Base-by-base conservation (phyloP, 208 protist species). In the Crithidia thermophila region DNA sequence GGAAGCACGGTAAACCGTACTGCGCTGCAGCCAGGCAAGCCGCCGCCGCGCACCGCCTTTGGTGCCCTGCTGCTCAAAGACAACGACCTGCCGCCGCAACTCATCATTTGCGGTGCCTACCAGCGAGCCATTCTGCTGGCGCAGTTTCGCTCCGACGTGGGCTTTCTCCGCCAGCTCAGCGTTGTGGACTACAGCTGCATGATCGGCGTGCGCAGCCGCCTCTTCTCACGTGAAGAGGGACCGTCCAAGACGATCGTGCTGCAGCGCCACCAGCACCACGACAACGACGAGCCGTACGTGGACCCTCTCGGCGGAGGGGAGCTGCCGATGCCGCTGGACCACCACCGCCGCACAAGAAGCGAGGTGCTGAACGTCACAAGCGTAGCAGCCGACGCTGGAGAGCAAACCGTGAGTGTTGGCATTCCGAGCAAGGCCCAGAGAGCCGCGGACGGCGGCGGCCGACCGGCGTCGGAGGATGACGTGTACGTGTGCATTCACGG, bases 171-270 rank as follows among this genome's bases (percentile, higher is more conserved):
- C 20, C 59, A 69, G 10, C 79, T 94, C 37, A 83, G 88, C 46
- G 90, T 97, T 56, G 94, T 97, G 2, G 95, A 97, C 79, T 98
- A 97, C 82, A 95, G 87, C 67, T 92, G 93, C 40, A 74, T 98
- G 77, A 88, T 97, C 43, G 95, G 95, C 23, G 79, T 98, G 34
- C 95, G 93, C 53, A 90, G 82, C 47, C 88, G 88, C 10, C 75
- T 94, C 60, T 88, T 91, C 67, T 75, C 82, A 4, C 50, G 75
- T 8, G 74, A 87, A 30, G 80, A 95, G 33, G 79, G 83, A 1
- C 82, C 87, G 8, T 88, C 87, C 3, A 79, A 79, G 50, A 93
- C 83, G 9, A 77, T 88, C 21, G 36, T 93, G 23, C 63, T 83
- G 37, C 62, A 65, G 27, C 63, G 75, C 4, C 42, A 60, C 13